These are phyloP conservation scores for Plenodomus biglobosus DNA, from an alignment of 2,329 filamentous ascomycete species.

Conservation along the genomic window DNA sequence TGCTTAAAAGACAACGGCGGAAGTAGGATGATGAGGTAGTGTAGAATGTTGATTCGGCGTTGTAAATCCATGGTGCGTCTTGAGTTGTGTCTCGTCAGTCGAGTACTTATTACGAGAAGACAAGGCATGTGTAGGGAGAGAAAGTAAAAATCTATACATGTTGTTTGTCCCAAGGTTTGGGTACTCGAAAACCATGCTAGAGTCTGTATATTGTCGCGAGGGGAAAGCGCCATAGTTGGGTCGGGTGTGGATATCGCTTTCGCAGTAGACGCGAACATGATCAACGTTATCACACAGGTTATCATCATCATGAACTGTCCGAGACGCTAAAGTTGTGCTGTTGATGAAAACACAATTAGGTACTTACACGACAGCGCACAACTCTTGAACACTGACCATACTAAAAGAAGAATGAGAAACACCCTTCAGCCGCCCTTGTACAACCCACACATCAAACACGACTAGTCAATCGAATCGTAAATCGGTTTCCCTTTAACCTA, in stretches of 20 bases:
- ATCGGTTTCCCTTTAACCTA: not conserved
- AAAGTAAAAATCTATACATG: conserved; percentile 1
- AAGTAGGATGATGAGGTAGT: conserved; percentile 6
- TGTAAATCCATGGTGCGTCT: conserved; percentile 11
- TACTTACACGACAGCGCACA: no score
- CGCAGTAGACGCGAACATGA: no score
- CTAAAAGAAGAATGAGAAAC: no score
- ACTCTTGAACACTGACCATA: no score
- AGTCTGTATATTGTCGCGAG: conserved; percentile 1
- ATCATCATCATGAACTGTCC: no score
- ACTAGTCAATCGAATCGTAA: not conserved
- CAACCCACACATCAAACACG: not conserved
- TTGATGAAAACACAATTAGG: no score
- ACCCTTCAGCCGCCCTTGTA: not conserved
- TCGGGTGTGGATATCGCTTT: no score
- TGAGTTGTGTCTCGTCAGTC: no score
- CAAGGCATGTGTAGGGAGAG: not conserved
- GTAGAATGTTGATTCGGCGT: conserved; percentile 6
- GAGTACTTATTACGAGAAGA: no score
- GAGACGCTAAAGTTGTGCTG: no score
- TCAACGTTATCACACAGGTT: no score
- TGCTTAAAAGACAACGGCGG: conserved; percentile 5
- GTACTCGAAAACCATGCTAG: conserved; percentile 11
- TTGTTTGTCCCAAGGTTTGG: conserved; percentile 4
- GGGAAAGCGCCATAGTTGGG: conserved; percentile 4